Evolutionary conservation across 2,329 filamentous ascomycete species (phyloP), one percentile per base, ranked within the genome.

Genomic region (Metarhizium album): DNA sequence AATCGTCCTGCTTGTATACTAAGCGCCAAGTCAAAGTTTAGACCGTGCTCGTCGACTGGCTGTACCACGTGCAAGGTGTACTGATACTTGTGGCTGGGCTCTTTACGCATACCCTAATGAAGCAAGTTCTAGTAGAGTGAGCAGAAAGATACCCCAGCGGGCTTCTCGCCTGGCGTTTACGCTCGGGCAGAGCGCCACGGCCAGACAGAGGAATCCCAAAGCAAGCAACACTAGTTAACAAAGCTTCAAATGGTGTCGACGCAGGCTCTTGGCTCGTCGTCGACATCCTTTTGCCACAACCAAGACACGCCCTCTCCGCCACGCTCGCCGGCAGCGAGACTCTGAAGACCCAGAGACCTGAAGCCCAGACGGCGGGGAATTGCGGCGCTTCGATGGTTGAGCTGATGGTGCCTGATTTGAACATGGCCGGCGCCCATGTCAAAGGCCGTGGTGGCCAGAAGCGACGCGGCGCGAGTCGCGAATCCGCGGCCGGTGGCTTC

Each of bases 401-500:
- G 37, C 31, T 49, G 35, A 2, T 49, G n/a, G 31, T 59, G 56
- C 27, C 52, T 46, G 3, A 58, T 53, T 29, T 55, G 55, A 2
- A 59, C 55, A 7, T 40, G 33, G 20, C 51, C 49, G 1, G 54
- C 53, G 16, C 52, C 55, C 3, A 54, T 18, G 8, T 49, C 53
- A 46, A 57, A 55, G 13, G 55, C 57, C 13, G 52, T 48, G 14
- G 35, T 14, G 0, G 52, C 49, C 3, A 59, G 43, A 43, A 58
- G 14, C n/a, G 46, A 47, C 9, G 54, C 45, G 3, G 57, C 57
- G 23, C 42, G 51, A 0, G 49, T 55, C 13, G 57, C 57, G 49
- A 52, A 22, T 3, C 57, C 57, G 5, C 54, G 53, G 2, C 55
- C 55, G 2, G 55, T 59, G 40, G 38, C 48, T 20, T 43, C 20